Evolutionary conservation across 345 rosid species (phyloP).

Genomic region (Dipteronia sinensis): DNA sequence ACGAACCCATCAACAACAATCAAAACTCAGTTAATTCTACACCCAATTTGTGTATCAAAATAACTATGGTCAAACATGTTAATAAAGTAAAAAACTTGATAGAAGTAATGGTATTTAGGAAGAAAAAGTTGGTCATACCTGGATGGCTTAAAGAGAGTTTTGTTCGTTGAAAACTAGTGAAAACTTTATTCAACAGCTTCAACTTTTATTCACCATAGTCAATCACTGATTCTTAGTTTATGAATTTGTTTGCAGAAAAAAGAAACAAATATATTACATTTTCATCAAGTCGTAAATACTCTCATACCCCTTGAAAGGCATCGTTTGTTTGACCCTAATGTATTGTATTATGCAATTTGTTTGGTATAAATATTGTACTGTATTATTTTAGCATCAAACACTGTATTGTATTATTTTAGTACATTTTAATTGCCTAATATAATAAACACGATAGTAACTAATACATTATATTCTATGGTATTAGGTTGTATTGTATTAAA

Average conservation of each 20-base stretch:
- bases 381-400: no score
- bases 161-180: neutral
- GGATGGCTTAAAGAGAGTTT: neutral
- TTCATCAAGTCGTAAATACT: neutral
- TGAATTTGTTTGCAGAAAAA: neutral
- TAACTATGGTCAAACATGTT: neutral
- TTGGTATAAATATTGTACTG: no score
- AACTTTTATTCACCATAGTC: neutral
- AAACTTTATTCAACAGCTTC: neutral
- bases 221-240: no score
- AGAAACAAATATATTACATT: neutral
- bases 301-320: no score
- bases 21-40: neutral
- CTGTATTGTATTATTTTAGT: no score
- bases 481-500: no score
- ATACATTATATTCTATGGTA: no score
- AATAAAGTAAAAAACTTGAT: neutral
- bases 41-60: neutral
- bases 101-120: neutral
- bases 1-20: neutral
- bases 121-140: slow-evolving; percentile 12
- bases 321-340: no score
- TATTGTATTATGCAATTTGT: no score
- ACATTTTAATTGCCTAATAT: no score
- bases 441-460: no score